These are phyloP conservation scores for Suillus bovinus DNA, from an alignment of 768 basidiomycete genomes.

Conservation along the genomic window DNA sequence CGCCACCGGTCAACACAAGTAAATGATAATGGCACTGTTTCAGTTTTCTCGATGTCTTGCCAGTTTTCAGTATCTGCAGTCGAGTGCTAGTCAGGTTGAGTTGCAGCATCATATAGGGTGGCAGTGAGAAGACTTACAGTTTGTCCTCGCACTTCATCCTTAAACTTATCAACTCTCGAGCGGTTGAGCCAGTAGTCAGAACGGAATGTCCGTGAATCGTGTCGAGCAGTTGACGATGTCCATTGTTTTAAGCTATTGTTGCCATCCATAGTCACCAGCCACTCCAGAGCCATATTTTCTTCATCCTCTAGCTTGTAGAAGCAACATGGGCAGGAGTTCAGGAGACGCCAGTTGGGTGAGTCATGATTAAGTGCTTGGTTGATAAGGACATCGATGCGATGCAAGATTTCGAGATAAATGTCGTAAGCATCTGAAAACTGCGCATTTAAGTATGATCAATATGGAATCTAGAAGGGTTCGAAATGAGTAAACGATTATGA, in stretches of 20 bases:
- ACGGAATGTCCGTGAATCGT: too few relatives aligned
- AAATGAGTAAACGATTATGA: too few relatives aligned
- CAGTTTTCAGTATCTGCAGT: too few relatives aligned
- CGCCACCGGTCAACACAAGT: not conserved
- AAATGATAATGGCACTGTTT: too few relatives aligned
- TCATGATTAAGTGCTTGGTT: slow-evolving; percentile 10
- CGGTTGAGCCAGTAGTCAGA: not conserved
- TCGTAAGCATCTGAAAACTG: slow-evolving; percentile 14
- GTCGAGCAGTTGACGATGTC: not conserved
- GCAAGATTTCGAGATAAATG: slow-evolving; percentile 10
- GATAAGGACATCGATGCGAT: not conserved
- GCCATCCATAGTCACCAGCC: not conserved
- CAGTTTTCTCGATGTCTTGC: too few relatives aligned
- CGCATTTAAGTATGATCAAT: not conserved
- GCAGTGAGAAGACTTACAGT: too few relatives aligned
- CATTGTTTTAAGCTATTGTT: slow-evolving; percentile 6
- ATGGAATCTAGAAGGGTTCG: not conserved
- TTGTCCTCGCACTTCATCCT: slow-evolving; percentile 2
- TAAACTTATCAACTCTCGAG: not conserved
- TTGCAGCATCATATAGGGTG: too few relatives aligned
- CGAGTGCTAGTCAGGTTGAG: too few relatives aligned
- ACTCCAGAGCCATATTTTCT: too few relatives aligned
- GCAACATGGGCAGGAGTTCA: not conserved
- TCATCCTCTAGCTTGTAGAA: too few relatives aligned
- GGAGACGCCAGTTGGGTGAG: slow-evolving; percentile 13